A percentile compares a stretch with the other conserved stretches of the same genome.
Evolutionary conservation across 225 moss, liverwort and hornwort genomes (phyloP).

Genomic region (Physcomitrellopsis africana): DNA sequence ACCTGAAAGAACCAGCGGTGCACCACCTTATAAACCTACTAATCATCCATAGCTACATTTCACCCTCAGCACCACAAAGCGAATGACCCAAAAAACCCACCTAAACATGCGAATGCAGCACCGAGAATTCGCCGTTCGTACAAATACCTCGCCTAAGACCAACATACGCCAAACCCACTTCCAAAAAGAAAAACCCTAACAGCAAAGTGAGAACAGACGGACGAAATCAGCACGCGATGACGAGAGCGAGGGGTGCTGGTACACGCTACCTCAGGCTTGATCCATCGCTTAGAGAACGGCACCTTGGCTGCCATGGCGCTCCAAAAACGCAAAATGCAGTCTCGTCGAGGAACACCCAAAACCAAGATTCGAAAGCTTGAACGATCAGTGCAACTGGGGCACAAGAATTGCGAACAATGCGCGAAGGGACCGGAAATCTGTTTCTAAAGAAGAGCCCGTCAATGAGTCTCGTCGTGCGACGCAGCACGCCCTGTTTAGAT

Average conservation of each 20-base stretch:
- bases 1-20: neutral
- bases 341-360: neutral
- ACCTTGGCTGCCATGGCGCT: constrained; percentile 45
- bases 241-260: neutral
- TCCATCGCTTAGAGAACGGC: constrained; percentile 52
- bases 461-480: too few relatives aligned
- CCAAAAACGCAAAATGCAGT: constrained; percentile 10
- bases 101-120: neutral
- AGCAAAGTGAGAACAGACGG: too few relatives aligned
- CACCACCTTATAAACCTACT: neutral
- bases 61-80: neutral
- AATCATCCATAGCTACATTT: neutral
- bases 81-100: neutral
- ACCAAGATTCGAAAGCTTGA: neutral
- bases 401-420: too few relatives aligned
- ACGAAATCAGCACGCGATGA: neutral
- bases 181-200: constrained; percentile 2
- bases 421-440: too few relatives aligned
- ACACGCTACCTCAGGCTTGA: constrained; percentile 48
- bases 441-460: too few relatives aligned
- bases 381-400: too few relatives aligned
- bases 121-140: neutral
- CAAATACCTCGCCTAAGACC: neutral
- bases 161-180: neutral
- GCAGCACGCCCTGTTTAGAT: too few relatives aligned